Conservation (phyloP, 2,329 filamentous ascomycete genomes). For the Dothistroma pini region DNA sequence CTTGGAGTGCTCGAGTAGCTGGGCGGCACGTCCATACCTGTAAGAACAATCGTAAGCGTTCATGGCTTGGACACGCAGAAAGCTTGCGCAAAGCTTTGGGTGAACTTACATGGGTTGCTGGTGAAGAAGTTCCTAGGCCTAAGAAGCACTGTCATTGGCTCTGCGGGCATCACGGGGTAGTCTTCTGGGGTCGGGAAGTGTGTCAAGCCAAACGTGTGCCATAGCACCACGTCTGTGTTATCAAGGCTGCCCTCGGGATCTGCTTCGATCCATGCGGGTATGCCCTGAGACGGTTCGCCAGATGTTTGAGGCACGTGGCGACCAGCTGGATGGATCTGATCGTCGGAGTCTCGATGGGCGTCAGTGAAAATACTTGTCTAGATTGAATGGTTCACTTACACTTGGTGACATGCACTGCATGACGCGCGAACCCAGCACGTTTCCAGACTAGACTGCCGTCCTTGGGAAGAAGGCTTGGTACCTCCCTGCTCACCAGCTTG, state of each 20-base stretch:
- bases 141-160: conserved; percentile 70
- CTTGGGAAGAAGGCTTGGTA: conserved; percentile 74
- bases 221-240: conserved; percentile 82
- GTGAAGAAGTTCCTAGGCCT: conserved; percentile 79
- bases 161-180: conserved; percentile 72
- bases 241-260: conserved; percentile 66
- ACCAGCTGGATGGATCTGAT: conserved; percentile 79
- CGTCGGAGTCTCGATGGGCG: conserved; percentile 61
- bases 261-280: conserved; percentile 71
- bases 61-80: not conserved
- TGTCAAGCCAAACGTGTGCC: conserved; percentile 89
- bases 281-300: conserved; percentile 68
- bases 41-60: not conserved
- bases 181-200: conserved; percentile 89
- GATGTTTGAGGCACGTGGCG: conserved; percentile 85
- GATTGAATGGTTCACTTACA: conserved; percentile 55
- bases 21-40: conserved; percentile 68
- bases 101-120: conserved; percentile 60
- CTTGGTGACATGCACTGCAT: conserved; percentile 83
- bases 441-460: conserved; percentile 82
- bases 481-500: conserved; percentile 85
- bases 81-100: not conserved
- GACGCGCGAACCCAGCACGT: conserved; percentile 79
- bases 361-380: not conserved
- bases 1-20: conserved; percentile 70